Base-by-base conservation (phyloP, 257 asterid species). In the Solanum infundibuliforme region DNA sequence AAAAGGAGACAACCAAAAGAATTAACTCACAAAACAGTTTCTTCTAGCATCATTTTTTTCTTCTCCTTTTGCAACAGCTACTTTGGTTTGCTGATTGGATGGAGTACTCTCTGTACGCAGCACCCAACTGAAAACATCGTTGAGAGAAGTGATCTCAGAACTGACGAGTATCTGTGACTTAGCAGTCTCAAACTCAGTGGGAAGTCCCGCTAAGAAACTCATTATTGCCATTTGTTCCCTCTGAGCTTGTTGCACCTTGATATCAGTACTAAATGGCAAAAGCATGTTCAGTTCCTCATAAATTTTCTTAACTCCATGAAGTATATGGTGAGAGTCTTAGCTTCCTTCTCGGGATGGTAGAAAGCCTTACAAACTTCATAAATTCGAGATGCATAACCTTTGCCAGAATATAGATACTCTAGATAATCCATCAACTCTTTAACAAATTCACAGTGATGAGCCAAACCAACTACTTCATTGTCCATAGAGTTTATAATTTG, bases 341-440 rank as follows among this genome's bases (percentile, higher is more conserved):
- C 77, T 18, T 71, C 60, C 65, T 77, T 39, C 27, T 86, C 83
- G 0, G 52, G 55, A 23, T 21, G 8, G 32, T 88, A 88, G 6
- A 86, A 86, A 3, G 43, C 75, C 60, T 81, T 86, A 21, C 68
- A 86, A 6, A 88, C 83, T 21, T 88, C 86, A 73, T 88, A 90
- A 27, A 83, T 86, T 16, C 6, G 16, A 6, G 66, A 60, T 5
- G 79, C 10, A 35, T 79, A 75, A 76, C 48, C 36, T 32, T 87
- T 46, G 1, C 79, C 43, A 12, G 12, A 89, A 55, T 89, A 87
- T 20, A 66, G 11, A 46, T 85, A 85, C 31, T 86, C 82, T 6
- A 83, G 35, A 10, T 81, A 52, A 2, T 89, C 83, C 84, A 75
- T 87, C 23, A 43, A 14, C 23, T 84, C 88, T 31, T 88, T 88